Base-by-base conservation (phyloP, 495 filamentous ascomycete species). In the Xeromyces bisporus region DNA sequence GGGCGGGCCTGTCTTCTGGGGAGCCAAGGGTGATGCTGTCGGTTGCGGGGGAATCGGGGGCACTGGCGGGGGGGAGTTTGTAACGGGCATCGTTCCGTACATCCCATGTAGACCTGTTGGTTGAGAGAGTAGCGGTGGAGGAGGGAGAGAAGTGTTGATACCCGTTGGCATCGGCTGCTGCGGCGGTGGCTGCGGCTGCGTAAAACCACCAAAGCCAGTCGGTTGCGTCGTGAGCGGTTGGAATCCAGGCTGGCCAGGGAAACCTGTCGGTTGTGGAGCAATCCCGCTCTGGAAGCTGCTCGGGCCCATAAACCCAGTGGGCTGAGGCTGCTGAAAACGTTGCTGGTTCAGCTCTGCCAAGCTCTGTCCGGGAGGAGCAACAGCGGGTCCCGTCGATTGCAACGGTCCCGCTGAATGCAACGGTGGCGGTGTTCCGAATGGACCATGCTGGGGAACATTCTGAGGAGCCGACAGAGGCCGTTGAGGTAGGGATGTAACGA, bases 1-100 rank as follows among this genome's bases (percentile, higher is more conserved):
- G 18, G 89, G 58, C n/a, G 89, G 91, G 0, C 89, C 89, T 2
- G 89, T 97, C 63, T 85, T 77, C 53, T 97, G 89, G 18, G 89
- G 75, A 28, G 73, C 52, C 34, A 97, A 58, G 18, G 77, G 75
- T 6, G 62, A 49, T 23, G 59, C 47, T 2, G 57, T 74, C 4
- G 60, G 61, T 32, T 64, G 60, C 35, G 72, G 56, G 11, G 58
- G 60, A 32, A 62, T 59, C 23, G 58, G 55, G 2, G 56, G 58
- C 29, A 62, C 32, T 15, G 51, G 40, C 3, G 56, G 53, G 13
- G 59, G 58, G 33, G 48, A 44, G 16, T 37, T 47, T 26, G 41
- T 51, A 43, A 51, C 62, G 18, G 58, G 46, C 53, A 60, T 41
- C 4, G 5, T 21, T 34, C 41, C 42, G 11, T 62, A 55, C 34